Percentiles rank a stretch among this genome's conserved stretches.
These are phyloP conservation scores for Gentiana macrophylla DNA, from an alignment of 257 asterid species.

Conservation along the genomic window DNA sequence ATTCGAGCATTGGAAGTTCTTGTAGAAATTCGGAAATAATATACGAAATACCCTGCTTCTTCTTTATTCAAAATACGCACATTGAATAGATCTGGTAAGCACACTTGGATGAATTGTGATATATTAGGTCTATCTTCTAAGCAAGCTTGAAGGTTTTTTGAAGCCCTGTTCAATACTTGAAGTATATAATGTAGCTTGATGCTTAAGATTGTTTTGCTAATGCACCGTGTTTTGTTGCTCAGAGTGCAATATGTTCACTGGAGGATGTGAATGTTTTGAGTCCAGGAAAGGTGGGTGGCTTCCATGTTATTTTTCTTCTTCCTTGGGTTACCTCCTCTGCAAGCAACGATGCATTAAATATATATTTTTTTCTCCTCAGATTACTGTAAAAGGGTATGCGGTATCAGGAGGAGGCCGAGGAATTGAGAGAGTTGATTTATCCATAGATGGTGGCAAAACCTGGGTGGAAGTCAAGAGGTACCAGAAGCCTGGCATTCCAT, in stretches of 20 bases:
- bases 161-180: background rate
- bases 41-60: background rate
- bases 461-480: conserved; percentile 83
- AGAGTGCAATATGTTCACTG: conserved; percentile 90
- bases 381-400: conserved; percentile 82
- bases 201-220: conserved; percentile 3
- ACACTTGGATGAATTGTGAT: too few species aligned
- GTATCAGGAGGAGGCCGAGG: conserved; percentile 97
- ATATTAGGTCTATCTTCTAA: too few species aligned
- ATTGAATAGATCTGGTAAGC: too few species aligned
- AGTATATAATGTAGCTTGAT: background rate
- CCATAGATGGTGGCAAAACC: conserved; percentile 77
- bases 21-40: background rate
- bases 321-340: background rate
- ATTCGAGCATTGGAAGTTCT: background rate
- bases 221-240: conserved; percentile 24
- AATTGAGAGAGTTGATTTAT: conserved; percentile 86
- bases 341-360: background rate
- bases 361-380: conserved; percentile 26
- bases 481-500: conserved; percentile 61
- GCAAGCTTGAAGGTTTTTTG: background rate
- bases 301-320: background rate
- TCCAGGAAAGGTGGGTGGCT: conserved; percentile 68
- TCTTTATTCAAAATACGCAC: background rate
- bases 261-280: conserved; percentile 52